Conservation (phyloP, 192 early-diverging fungal genomes). For the Polychytrium aggregatum region DNA sequence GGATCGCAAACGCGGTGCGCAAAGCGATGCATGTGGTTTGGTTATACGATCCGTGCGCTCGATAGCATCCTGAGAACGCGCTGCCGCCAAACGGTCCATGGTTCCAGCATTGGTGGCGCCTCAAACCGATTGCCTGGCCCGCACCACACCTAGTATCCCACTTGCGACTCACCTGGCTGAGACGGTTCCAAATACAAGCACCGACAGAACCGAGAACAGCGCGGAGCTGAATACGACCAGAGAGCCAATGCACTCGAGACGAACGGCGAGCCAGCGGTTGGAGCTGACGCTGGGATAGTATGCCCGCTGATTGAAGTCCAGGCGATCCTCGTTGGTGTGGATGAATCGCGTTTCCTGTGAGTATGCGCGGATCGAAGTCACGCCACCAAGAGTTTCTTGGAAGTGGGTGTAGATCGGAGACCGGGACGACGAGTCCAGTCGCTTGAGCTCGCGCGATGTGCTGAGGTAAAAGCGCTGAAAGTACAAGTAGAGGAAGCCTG, state of each 20-base stretch:
- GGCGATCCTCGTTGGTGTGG: constrained; percentile 48
- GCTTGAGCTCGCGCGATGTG: constrained; percentile 48
- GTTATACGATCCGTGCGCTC: no score
- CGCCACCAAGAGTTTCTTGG: constrained; percentile 43
- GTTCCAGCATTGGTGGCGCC: background rate
- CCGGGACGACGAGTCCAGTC: constrained; percentile 41
- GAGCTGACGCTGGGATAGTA: constrained; percentile 60
- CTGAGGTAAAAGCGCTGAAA: constrained; percentile 42
- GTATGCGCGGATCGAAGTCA: constrained; percentile 49
- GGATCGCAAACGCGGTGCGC: no score
- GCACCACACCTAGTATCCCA: no score
- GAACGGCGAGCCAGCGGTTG: constrained; percentile 49
- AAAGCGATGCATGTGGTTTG: no score
- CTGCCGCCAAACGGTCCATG: no score
- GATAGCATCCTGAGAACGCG: no score
- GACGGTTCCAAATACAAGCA: constrained; percentile 38
- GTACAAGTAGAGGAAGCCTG: constrained; percentile 31
- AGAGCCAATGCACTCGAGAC: constrained; percentile 71
- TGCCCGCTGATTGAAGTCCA: constrained; percentile 71
- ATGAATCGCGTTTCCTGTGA: constrained; percentile 48
- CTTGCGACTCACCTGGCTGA: constrained; percentile 7
- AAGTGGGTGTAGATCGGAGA: constrained; percentile 47
- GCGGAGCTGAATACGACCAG: constrained; percentile 70
- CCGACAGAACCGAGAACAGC: constrained; percentile 55
- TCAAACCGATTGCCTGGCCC: background rate